These are phyloP conservation scores for Neofusicoccum cordaticola DNA, from an alignment of 2,329 filamentous ascomycete genomes.

Conservation along the genomic window DNA sequence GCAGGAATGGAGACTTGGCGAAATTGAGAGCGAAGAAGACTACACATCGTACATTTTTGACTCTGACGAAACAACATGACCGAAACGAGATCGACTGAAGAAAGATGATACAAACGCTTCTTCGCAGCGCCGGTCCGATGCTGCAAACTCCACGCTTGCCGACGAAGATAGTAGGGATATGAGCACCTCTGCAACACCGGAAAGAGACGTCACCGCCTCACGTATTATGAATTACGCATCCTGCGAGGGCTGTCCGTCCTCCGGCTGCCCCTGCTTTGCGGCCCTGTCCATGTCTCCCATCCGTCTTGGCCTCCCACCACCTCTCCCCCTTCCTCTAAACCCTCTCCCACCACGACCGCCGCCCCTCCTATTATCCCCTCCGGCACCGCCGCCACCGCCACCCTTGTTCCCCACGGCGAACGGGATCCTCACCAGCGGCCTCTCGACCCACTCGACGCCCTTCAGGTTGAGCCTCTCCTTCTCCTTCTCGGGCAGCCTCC, in stretches of 20 bases:
- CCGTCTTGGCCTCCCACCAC: conserved; percentile 16
- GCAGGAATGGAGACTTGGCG: background rate
- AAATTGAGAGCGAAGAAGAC: background rate
- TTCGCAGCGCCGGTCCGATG: background rate
- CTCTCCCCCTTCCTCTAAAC: conserved; percentile 19
- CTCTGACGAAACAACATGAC: background rate
- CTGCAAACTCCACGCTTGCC: background rate
- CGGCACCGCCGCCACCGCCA: conserved; percentile 35
- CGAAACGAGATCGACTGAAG: background rate
- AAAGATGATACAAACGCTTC: background rate
- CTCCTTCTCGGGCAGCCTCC: conserved; percentile 60
- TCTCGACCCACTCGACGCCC: conserved; percentile 63
- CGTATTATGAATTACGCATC: background rate
- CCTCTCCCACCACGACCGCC: conserved; percentile 26
- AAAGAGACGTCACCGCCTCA: background rate
- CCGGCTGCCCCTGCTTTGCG: background rate
- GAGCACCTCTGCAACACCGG: no score
- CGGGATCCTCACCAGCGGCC: conserved; percentile 64
- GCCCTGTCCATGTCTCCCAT: conserved; percentile 20
- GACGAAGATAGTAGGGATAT: background rate
- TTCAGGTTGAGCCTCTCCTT: conserved; percentile 57
- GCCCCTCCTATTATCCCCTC: conserved; percentile 21
- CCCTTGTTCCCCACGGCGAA: conserved; percentile 54
- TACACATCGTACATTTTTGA: background rate
- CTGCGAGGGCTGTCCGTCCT: background rate